Evolutionary conservation across 352 stramenopile species (phyloP), one percentile per base, ranked within the genome.

Genomic region (Globisporangium spinosum): DNA sequence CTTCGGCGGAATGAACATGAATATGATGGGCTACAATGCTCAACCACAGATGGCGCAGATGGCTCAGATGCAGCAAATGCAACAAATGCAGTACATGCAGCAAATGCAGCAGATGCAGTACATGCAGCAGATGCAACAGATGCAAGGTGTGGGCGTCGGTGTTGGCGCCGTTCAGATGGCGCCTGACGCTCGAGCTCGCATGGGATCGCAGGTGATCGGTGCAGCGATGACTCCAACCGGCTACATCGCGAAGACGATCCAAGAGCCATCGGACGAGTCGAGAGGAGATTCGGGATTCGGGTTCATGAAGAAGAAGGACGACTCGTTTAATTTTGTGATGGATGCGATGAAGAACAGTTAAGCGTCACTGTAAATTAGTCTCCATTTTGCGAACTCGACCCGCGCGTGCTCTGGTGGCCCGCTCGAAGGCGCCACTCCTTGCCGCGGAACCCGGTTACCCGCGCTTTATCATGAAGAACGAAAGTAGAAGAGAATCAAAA

Each of bases 251-350:
- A 95, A 95, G 80, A 95, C 87, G 34, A 95, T 95, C 64, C 82
- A 95, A 62, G 85, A 93, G 65, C 87, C 87, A 43, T 82, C 77
- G 20, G 80, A 89, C 65, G 71, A 84, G 45, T 70, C 79, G 32
- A 87, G 78, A 43, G 75, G 72, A 43, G 78, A 91, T 51, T 87
- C 85, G 40, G 79, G 86, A 56, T 93, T 95, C 61, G 82, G 83
- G 58, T 95, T 93, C 66, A 93, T 95, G 80, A 93, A 93, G 80
- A 90, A 89, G 73, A 86, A 89, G 61, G 85, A 95, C 58, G 87
- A 95, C 76, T 95, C 87, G 68, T 95, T 95, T 73, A 95, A 93
- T 80, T 95, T 95, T 68, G 79, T 95, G 60, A 87, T 90, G 79
- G 87, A 95, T 65, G 85, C 85, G 43, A 95, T 95, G 87, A 95